Evolutionary conservation across 306 rosid species (phyloP).

Genomic region (Castanea crenata): DNA sequence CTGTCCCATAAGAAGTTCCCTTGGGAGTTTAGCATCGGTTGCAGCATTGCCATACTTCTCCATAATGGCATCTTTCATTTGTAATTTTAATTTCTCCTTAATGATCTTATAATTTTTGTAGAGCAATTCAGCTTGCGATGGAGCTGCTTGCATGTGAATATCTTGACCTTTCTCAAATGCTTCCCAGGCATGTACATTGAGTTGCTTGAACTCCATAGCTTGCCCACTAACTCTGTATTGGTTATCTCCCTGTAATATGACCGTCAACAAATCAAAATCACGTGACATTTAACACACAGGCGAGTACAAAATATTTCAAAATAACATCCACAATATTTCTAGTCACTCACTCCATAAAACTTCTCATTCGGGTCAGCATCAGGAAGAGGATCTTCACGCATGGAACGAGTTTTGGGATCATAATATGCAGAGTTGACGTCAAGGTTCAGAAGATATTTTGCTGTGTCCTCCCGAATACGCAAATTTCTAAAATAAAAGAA

Average conservation of each 20-base stretch:
- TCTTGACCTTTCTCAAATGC: constrained; percentile 73
- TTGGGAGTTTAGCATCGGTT: constrained; percentile 47
- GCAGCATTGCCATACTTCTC: constrained; percentile 70
- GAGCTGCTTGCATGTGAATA: constrained; percentile 69
- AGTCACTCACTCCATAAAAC: constrained; percentile 49
- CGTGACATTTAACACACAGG: no score
- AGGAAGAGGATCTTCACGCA: constrained; percentile 76
- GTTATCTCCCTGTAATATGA: constrained; percentile 49
- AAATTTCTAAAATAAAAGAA: constrained; percentile 40
- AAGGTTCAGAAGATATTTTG: constrained; percentile 60
- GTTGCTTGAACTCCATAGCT: constrained; percentile 59
- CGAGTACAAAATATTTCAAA: no score
- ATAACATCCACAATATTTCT: background rate
- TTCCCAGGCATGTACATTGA: constrained; percentile 61
- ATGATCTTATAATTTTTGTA: constrained; percentile 54
- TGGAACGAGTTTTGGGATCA: constrained; percentile 64
- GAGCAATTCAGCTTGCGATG: constrained; percentile 67
- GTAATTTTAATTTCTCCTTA: constrained; percentile 54
- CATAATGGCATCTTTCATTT: constrained; percentile 52
- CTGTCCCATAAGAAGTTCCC: constrained; percentile 65
- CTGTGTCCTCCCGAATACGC: constrained; percentile 60
- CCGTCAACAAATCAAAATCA: background rate
- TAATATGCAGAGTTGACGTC: constrained; percentile 56
- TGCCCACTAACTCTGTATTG: constrained; percentile 51
- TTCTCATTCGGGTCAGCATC: constrained; percentile 72